Conservation (phyloP, 768 basidiomycete species). For the Pleurotus djamor region DNA sequence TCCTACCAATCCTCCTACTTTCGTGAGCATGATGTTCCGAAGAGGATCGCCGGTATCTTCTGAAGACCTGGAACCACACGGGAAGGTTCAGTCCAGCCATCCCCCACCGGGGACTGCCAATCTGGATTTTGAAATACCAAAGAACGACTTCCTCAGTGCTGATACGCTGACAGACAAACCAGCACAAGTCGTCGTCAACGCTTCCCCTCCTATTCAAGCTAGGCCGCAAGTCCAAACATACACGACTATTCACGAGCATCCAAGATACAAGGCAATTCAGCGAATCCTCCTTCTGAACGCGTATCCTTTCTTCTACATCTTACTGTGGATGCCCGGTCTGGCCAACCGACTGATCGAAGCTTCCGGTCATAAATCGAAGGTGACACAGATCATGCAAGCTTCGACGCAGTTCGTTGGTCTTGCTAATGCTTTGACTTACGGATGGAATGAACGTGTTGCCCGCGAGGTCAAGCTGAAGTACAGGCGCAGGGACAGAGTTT, state of each 20-base stretch:
- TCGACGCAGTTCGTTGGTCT: slow-evolving; percentile 11
- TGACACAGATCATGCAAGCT: slow-evolving; percentile 9
- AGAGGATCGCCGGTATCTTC: not conserved
- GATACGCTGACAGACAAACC: not conserved
- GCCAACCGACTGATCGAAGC: slow-evolving; percentile 12
- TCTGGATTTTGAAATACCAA: not conserved
- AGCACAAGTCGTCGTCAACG: not conserved
- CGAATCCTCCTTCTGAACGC: slow-evolving; percentile 11
- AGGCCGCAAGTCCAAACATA: not conserved
- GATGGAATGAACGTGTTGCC: slow-evolving; percentile 12
- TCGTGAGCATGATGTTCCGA: not conserved
- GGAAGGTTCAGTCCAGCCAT: not conserved
- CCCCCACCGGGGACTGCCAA: not conserved
- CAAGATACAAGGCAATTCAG: not conserved
- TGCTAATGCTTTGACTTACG: slow-evolving; percentile 12
- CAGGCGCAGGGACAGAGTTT: not conserved
- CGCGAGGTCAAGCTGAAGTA: not conserved
- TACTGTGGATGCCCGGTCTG: slow-evolving; percentile 13
- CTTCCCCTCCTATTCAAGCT: not conserved
- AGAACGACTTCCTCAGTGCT: not conserved
- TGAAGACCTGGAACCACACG: not conserved
- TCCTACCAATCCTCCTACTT: not conserved
- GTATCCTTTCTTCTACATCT: slow-evolving; percentile 13
- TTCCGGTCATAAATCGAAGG: slow-evolving; percentile 2
- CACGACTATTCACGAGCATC: not conserved